Evolutionary conservation across 2,329 filamentous ascomycete genomes (phyloP).

Genomic region (Fusarium sp.): DNA sequence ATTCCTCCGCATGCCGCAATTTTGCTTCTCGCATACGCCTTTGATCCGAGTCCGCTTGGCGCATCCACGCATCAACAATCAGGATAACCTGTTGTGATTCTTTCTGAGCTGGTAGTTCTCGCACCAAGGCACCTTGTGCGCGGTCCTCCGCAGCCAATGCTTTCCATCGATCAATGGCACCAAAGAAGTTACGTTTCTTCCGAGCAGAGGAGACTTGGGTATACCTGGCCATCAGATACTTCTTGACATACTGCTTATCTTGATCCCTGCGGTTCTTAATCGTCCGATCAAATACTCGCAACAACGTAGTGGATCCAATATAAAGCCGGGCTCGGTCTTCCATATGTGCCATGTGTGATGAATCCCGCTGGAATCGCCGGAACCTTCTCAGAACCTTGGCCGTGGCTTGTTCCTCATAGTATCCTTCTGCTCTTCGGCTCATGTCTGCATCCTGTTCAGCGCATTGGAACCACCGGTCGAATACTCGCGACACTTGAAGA

Average conservation of each 20-base stretch:
- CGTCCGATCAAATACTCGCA: slow-evolving; percentile 43
- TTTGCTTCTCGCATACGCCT: slow-evolving; percentile 31
- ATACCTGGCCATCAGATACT: slow-evolving; percentile 51
- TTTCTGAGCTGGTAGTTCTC: slow-evolving; percentile 22
- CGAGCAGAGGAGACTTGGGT: slow-evolving; percentile 49
- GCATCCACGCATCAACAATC: slow-evolving; percentile 36
- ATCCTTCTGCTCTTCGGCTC: slow-evolving; percentile 31
- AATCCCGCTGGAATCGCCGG: slow-evolving; percentile 11
- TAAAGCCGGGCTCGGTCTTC: slow-evolving; percentile 47
- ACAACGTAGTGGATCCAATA: slow-evolving; percentile 44
- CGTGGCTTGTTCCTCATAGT: slow-evolving; percentile 27
- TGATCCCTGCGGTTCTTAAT: slow-evolving; percentile 42
- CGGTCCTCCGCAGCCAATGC: slow-evolving; percentile 18
- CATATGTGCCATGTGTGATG: slow-evolving; percentile 34
- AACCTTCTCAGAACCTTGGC: slow-evolving; percentile 21
- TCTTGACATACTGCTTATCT: slow-evolving; percentile 46
- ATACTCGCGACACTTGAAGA: slow-evolving; percentile 40
- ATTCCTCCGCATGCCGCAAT: slow-evolving; percentile 33
- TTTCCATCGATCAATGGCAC: slow-evolving; percentile 48
- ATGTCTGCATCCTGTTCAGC: slow-evolving; percentile 35
- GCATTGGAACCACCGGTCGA: slow-evolving; percentile 47
- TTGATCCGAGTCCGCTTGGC: slow-evolving; percentile 28
- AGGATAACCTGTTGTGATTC: slow-evolving; percentile 16
- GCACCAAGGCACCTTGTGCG: slow-evolving; percentile 26
- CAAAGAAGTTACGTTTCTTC: slow-evolving; percentile 49